Base-by-base conservation (phyloP, 495 filamentous ascomycete genomes). In the Bathelium albidoporum region DNA sequence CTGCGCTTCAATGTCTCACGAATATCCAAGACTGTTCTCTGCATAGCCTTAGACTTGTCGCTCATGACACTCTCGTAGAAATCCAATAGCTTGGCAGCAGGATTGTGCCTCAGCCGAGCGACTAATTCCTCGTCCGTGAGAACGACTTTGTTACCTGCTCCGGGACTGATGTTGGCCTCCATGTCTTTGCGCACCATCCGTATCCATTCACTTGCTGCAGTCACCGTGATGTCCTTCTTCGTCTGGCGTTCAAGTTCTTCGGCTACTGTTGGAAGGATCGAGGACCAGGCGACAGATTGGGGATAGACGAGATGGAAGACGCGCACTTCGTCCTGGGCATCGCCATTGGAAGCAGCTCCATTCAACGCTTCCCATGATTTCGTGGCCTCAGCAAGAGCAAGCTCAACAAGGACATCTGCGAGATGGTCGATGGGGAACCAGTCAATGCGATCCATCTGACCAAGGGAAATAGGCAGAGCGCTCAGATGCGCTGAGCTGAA, bases 351-450 rank as follows among this genome's bases (percentile, higher is more conserved):
- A 14, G 14, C 5, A 39, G 34, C 14, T 39, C 34, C 34, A 39
- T 39, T 39, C 34, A 29, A 4, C 9, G 43, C 11, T 20, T 24
- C 20, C 24, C 24, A 26, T 16, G 49, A 5, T 4, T 29, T 20
- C 14, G 20, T 41, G 22, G 39, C n/a, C 20, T 29, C n/a, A 29
- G 16, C 10, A 20, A 49, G 32, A n/a, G 43, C 55, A 39, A 61
- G 20, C 20, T 67, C 65, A 7, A 55, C 1, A 20, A 67, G 29
- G 18, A 60, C 49, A 26, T 59, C 5, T 4, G 61, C 53, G 20
- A 58, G 43, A 31, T 29, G 26, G 24, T 67, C 65, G 9, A 67
- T 32, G 0, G 65, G 65, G 2, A 64, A 18, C 65, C 65, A 67
- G 58, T 64, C 61, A n/a, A 67, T 31, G 5, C 24, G 18, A n/a